These are phyloP conservation scores for Hypholoma sublateritium DNA, from an alignment of 768 basidiomycete species.

Conservation along the genomic window DNA sequence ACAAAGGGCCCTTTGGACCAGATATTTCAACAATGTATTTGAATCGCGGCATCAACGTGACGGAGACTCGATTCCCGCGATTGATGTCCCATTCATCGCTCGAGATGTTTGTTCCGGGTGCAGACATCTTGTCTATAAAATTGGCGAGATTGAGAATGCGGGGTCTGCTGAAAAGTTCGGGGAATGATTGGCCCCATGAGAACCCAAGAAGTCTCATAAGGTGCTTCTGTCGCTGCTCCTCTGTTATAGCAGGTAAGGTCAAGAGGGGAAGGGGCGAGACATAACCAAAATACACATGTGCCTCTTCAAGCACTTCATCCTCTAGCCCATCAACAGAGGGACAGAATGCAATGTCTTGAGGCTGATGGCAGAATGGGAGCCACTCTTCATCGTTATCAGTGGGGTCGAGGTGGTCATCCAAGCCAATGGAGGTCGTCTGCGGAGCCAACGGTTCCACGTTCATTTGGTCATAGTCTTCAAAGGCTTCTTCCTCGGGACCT, in stretches of 20 bases:
- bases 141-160: neutral
- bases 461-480: neutral
- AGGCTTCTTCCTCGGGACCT: neutral
- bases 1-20: neutral
- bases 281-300: neutral
- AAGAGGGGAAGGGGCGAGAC: neutral
- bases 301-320: neutral
- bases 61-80: neutral
- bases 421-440: neutral
- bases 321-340: neutral
- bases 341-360: neutral
- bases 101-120: neutral
- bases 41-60: neutral
- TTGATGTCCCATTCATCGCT: neutral
- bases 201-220: neutral
- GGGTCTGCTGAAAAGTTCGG: neutral
- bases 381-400: neutral
- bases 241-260: neutral
- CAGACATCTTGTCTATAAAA: neutral
- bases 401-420: neutral
- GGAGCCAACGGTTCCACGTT: neutral
- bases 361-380: neutral
- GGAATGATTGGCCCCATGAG: neutral
- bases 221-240: neutral
- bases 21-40: neutral